phyloP scores from a whole-genome alignment of 2,329 filamentous ascomycete species.

The Madurella fahalii region DNA sequence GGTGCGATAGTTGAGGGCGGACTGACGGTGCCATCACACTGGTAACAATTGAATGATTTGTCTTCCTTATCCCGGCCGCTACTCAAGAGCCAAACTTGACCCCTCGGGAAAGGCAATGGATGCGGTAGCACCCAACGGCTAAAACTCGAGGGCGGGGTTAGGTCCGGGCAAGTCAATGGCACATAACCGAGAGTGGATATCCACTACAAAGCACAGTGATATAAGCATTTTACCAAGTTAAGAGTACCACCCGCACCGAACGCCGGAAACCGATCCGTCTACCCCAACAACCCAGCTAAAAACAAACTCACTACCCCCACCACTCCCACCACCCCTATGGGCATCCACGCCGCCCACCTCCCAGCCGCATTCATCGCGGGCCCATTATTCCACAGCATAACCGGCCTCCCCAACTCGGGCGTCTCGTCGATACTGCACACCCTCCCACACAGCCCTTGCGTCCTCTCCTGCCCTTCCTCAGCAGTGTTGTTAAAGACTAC shows the following conservation, averaged over 20 bases:
- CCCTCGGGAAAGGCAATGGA: no score
- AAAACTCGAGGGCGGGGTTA: no score
- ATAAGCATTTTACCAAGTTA: no score
- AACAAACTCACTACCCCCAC: slow-evolving; percentile 1
- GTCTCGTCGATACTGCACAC: slow-evolving; percentile 37
- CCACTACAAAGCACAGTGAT: no score
- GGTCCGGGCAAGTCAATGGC: no score
- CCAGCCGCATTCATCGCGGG: not conserved
- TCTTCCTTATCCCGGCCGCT: no score
- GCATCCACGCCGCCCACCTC: not conserved
- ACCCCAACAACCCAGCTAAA: slow-evolving; percentile 3
- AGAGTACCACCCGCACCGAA: not conserved
- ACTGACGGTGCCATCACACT: no score
- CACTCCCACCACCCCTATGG: not conserved
- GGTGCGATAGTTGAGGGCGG: no score
- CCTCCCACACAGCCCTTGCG: slow-evolving; percentile 22
- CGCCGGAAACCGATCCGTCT: not conserved
- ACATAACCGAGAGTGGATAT: no score
- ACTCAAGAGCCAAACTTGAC: no score
- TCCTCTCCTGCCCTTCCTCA: not conserved
- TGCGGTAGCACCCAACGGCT: no score
- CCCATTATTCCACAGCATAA: slow-evolving; percentile 31
- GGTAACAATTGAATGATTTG: no score
- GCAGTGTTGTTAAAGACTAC: slow-evolving; percentile 50
- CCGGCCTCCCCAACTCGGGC: slow-evolving; percentile 35